These are phyloP conservation scores for Fusarium sp. DNA, from an alignment of 2,329 filamentous ascomycete species.

Conservation along the genomic window DNA sequence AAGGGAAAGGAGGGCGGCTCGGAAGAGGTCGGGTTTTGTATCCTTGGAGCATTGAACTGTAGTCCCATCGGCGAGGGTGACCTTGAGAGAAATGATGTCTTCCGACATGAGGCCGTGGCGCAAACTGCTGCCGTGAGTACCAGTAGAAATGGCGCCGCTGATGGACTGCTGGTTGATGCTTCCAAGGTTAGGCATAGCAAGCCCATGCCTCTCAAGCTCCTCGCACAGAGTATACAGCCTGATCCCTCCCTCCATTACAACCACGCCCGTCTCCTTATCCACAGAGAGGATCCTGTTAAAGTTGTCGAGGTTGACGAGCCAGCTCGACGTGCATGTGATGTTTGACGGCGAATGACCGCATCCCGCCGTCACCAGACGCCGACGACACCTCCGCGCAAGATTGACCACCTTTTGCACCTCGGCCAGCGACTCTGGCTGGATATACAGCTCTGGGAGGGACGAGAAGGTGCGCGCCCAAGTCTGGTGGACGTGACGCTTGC, in stretches of 20 bases:
- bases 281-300: constrained; percentile 79
- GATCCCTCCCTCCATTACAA: constrained; percentile 90
- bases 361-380: constrained; percentile 86
- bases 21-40: constrained; percentile 82
- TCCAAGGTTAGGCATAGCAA: constrained; percentile 91
- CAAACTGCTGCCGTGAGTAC: constrained; percentile 90
- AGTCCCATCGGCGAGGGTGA: constrained; percentile 84
- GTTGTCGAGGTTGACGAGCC: constrained; percentile 93
- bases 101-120: constrained; percentile 87
- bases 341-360: constrained; percentile 93
- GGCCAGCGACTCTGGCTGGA: constrained; percentile 80
- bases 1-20: constrained; percentile 85
- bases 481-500: constrained; percentile 78
- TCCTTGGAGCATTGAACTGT: constrained; percentile 76
- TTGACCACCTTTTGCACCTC: constrained; percentile 88
- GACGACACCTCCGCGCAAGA: constrained; percentile 82
- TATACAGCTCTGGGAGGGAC: constrained; percentile 88
- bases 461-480: constrained; percentile 97
- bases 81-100: constrained; percentile 76
- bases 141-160: constrained; percentile 90
- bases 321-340: constrained; percentile 91
- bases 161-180: constrained; percentile 96
- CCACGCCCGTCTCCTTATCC: constrained; percentile 71
- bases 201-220: constrained; percentile 77
- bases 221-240: constrained; percentile 79